Base-by-base conservation (phyloP, 805 yeast genomes). In the Candida loeiensis region DNA sequence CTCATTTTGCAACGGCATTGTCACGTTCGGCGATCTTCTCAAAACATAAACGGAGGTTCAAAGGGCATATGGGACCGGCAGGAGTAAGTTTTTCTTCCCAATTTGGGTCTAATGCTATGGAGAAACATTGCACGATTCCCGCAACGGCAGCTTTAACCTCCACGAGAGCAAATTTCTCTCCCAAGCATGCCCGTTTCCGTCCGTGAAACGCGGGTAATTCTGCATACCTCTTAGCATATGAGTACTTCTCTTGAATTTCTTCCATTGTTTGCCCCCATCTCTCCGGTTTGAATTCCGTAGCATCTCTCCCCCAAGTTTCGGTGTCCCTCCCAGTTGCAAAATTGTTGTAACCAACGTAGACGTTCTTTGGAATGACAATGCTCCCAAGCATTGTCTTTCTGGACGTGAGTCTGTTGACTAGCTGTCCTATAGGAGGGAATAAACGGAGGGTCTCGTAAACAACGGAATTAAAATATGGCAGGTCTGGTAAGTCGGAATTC, bases 11-110 rank as follows among this genome's bases (percentile, higher is more conserved):
- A 30, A 16, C 18, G n/a, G n/a, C n/a, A n/a, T n/a, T n/a, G n/a
- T 6, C 33, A 16, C 13, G 8, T 16, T 30, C 13, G 6, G 12
- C 6, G 13, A 30, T n/a, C 4, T 30, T 12, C 18, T 46, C 34
- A 31, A 63, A 54, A 7, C 41, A 37, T 15, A 68, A 39, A 33
- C 54, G 52, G 21, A 76, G 51, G 45, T 57, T 56, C 7, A 62
- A 43, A 0, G 84, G 83, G 43, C 74, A 63, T 15, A 78, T 59
- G 1, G 83, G 83, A 0, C 84, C 84, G 2, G 78, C 79, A 1
- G 80, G 74, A 3, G 83, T 77, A 37, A 77, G 39, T 47, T 54
- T 64, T 12, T 74, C 79, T 3, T 49, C 44, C 82, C 82, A 77
- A 2, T 45, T 46, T 0, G 71, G 61, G 26, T 69, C 71, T 29